Evolutionary conservation across 106 monocot genomes (phyloP).

Genomic region (Narthecium ossifragum): DNA sequence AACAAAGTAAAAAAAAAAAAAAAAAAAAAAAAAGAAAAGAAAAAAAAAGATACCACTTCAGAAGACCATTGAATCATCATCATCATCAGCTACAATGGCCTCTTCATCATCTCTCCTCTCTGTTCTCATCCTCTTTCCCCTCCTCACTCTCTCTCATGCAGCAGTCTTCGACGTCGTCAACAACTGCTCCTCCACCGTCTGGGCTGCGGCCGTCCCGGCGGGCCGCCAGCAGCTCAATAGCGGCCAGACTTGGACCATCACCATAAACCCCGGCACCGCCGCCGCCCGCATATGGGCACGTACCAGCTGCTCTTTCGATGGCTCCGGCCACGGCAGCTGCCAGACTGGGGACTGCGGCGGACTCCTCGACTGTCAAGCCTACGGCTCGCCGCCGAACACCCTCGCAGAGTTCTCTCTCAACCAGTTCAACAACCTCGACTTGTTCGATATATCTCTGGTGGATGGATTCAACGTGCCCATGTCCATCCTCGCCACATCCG

Average conservation of each 20-base stretch:
- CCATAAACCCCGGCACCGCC: constrained; percentile 8
- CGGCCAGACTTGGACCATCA: constrained; percentile 14
- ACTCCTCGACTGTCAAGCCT: constrained; percentile 20
- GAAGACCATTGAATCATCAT: too few species aligned
- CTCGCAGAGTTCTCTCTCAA: constrained; percentile 29
- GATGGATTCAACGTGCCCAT: constrained; percentile 36
- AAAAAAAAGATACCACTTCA: too few species aligned
- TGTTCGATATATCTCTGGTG: constrained; percentile 39
- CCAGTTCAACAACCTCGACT: constrained; percentile 33
- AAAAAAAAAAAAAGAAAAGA: too few species aligned
- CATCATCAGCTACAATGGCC: too few species aligned
- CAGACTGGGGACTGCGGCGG: constrained; percentile 49
- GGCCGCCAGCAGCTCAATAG: constrained; percentile 16
- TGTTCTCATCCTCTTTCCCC: constrained; percentile 6
- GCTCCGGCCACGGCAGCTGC: constrained; percentile 24
- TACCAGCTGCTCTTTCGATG: constrained; percentile 43
- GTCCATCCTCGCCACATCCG: neutral
- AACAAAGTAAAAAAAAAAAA: too few species aligned
- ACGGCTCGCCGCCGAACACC: constrained; percentile 31
- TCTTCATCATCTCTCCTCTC: too few species aligned
- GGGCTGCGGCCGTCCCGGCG: constrained; percentile 19
- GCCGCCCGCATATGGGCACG: constrained; percentile 45
- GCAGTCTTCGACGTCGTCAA: constrained; percentile 19
- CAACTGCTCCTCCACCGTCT: constrained; percentile 23
- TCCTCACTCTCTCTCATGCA: constrained; percentile 4